Conservation (phyloP, 73 alveolate genomes). For the Halteria grandinella region DNA sequence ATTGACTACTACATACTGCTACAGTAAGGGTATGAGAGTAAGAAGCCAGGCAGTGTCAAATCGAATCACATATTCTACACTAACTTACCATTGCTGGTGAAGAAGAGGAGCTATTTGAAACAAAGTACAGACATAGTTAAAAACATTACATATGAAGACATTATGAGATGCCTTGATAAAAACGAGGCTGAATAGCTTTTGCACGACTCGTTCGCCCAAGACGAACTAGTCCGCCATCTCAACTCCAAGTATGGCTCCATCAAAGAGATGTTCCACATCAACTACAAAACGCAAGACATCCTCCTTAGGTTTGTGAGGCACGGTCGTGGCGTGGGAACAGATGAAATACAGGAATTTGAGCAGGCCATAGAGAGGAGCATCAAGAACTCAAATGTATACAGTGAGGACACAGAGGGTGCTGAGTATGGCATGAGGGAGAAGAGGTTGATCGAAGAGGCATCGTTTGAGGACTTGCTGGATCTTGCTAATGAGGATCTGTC, state of each 20-base stretch:
- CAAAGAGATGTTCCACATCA: constrained; percentile 20
- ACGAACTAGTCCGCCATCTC: constrained; percentile 15
- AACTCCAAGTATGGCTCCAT: constrained; percentile 41
- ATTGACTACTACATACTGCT: constrained; percentile 61
- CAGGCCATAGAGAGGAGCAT: too few species aligned
- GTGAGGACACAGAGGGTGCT: background rate
- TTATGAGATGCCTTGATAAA: background rate
- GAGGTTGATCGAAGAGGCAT: background rate
- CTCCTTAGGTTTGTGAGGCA: too few species aligned
- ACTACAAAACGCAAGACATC: background rate
- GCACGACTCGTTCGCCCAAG: constrained; percentile 11
- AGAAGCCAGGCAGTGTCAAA: constrained; percentile 23
- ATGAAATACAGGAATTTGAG: constrained; percentile 21
- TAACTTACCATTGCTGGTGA: constrained; percentile 48
- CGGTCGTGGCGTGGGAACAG: too few species aligned
- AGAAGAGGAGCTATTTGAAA: background rate
- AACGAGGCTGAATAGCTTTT: background rate
- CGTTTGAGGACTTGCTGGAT: background rate
- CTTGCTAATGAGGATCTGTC: background rate
- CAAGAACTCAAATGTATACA: background rate
- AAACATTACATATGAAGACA: constrained; percentile 40
- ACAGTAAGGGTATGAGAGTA: constrained; percentile 34
- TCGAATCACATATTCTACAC: constrained; percentile 45
- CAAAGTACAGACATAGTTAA: background rate
- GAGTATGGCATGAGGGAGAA: too few species aligned